Conservation (phyloP, 768 basidiomycete species). For the Boletus fagicola region DNA sequence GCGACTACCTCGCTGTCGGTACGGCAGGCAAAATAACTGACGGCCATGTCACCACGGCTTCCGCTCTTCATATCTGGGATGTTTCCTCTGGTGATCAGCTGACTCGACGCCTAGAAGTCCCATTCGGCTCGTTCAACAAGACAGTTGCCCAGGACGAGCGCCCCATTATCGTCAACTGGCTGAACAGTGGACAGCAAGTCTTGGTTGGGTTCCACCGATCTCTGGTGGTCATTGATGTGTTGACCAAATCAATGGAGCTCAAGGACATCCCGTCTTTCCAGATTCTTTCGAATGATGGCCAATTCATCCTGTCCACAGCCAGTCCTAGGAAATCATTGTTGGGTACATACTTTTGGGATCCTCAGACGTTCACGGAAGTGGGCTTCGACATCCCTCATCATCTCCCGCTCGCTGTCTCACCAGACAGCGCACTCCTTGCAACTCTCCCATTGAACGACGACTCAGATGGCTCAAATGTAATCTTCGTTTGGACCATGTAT, state of each 20-base stretch:
- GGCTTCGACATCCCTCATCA: background rate
- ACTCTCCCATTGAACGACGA: background rate
- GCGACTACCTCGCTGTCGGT: background rate
- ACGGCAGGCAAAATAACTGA: background rate
- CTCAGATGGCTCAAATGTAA: background rate
- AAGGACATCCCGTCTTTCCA: constrained; percentile 1
- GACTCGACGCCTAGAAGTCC: background rate
- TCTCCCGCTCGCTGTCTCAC: background rate
- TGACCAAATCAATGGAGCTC: background rate
- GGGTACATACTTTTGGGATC: constrained; percentile 6
- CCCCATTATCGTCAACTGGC: background rate
- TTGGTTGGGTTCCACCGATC: constrained; percentile 2
- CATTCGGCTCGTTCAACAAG: background rate
- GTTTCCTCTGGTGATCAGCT: background rate
- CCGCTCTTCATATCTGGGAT: constrained; percentile 1
- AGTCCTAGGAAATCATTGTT: background rate
- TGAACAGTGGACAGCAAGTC: background rate
- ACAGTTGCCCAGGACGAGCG: background rate
- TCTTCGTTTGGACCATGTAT: background rate
- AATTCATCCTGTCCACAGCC: background rate
- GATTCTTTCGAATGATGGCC: background rate
- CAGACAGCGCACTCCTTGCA: background rate
- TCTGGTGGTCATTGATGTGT: background rate
- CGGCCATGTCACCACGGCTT: background rate
- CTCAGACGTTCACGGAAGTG: background rate